Conservation (phyloP, 352 stramenopile species). For the Globisporangium middletonii region DNA sequence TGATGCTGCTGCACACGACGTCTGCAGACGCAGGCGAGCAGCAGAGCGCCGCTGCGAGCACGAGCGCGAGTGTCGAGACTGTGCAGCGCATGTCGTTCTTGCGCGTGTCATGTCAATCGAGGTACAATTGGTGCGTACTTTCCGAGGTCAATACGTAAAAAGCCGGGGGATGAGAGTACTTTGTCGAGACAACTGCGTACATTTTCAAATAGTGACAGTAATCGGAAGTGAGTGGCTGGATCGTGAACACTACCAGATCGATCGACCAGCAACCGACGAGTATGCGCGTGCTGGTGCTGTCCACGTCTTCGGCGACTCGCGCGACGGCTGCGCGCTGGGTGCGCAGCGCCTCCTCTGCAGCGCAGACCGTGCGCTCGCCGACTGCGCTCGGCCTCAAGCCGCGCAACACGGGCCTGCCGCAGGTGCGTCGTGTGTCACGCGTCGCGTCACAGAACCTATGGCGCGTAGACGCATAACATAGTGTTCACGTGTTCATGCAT, state of each 20-base stretch:
- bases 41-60: neutral
- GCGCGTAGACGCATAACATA: no score
- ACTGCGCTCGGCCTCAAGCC: conserved; percentile 64
- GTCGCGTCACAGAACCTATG: neutral
- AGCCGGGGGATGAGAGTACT: no score
- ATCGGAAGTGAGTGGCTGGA: no score
- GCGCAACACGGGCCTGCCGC: conserved; percentile 36
- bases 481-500: neutral
- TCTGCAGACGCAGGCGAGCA: neutral
- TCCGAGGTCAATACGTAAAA: neutral
- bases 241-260: neutral
- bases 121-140: neutral
- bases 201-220: no score
- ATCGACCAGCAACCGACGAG: neutral
- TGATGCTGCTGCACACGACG: conserved; percentile 51
- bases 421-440: conserved; percentile 25
- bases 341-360: conserved; percentile 28
- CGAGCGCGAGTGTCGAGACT: conserved; percentile 6
- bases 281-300: conserved; percentile 41
- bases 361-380: conserved; percentile 34
- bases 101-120: conserved; percentile 6
- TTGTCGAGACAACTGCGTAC: no score
- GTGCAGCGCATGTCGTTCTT: conserved; percentile 14
- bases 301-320: conserved; percentile 22
- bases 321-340: conserved; percentile 31